Conservation (phyloP, 2,329 filamentous ascomycete species). For the Dactylellina cionopaga region DNA sequence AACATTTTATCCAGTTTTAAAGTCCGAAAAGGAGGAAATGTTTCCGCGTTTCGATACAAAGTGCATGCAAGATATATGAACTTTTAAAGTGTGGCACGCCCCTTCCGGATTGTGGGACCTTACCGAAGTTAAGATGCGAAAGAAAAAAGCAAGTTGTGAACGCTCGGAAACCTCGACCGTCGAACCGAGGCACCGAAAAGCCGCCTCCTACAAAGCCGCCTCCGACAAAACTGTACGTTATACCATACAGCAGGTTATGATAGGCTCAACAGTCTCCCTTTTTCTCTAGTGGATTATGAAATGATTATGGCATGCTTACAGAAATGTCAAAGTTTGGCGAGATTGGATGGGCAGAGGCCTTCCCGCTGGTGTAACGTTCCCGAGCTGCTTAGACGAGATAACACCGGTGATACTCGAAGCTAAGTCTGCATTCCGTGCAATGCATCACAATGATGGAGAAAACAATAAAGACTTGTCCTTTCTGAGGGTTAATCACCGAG, state of each 20-base stretch:
- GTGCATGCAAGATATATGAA: constrained; percentile 22
- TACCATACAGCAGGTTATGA: constrained; percentile 2
- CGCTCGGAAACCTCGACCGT: constrained; percentile 28
- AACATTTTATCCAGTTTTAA: constrained; percentile 26
- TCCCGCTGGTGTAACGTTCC: constrained; percentile 1
- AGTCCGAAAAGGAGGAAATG: constrained; percentile 3
- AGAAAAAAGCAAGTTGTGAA: constrained; percentile 37
- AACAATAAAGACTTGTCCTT: constrained; percentile 11
- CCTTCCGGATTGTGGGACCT: constrained; percentile 34
- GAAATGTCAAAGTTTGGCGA: neutral
- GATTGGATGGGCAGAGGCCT: neutral
- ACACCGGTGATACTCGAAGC: neutral
- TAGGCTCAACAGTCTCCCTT: constrained; percentile 17
- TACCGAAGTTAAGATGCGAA: constrained; percentile 34
- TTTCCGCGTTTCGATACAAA: constrained; percentile 21
- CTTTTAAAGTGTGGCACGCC: constrained; percentile 44
- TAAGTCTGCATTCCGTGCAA: neutral
- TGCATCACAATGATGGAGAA: neutral
- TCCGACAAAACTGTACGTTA: neutral
- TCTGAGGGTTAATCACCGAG: constrained; percentile 38
- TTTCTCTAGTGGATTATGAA: constrained; percentile 28
- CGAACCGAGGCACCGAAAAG: constrained; percentile 50
- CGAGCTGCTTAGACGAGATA: constrained; percentile 38
- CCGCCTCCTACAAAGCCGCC: neutral
- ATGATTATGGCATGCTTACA: constrained; percentile 53